Percentiles rank a stretch among this genome's conserved stretches.
phyloP scores from a whole-genome alignment of 2,329 filamentous ascomycete genomes.

The Lasiodiplodia gonubiensis region DNA sequence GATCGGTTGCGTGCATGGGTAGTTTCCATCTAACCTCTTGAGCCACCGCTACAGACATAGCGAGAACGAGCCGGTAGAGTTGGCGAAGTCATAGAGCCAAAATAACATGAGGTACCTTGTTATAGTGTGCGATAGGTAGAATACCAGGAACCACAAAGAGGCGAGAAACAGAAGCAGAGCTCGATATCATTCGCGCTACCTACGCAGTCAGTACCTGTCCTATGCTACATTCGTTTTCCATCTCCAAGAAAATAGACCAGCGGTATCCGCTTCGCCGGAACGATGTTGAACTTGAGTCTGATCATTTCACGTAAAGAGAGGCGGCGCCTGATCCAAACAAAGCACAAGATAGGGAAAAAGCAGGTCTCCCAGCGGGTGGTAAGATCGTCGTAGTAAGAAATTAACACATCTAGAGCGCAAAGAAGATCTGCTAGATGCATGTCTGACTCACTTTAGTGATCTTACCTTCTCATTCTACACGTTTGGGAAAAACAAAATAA shows the following conservation, averaged over 20 bases:
- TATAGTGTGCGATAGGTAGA: not conserved
- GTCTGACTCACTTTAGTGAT: slow-evolving; percentile 20
- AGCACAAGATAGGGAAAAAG: not conserved
- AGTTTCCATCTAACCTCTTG: too few relatives aligned
- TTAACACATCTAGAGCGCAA: slow-evolving; percentile 14
- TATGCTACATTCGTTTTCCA: not conserved
- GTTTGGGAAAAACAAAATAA: not conserved
- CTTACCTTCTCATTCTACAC: slow-evolving; percentile 14
- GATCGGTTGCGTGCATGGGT: too few relatives aligned
- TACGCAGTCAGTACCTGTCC: not conserved
- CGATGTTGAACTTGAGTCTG: not conserved
- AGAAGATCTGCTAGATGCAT: slow-evolving; percentile 8
- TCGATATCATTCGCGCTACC: not conserved
- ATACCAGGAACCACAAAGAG: not conserved
- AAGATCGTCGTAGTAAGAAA: slow-evolving; percentile 23
- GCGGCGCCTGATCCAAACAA: not conserved
- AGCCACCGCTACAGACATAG: too few relatives aligned
- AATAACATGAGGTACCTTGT: too few relatives aligned
- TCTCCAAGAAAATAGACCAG: not conserved
- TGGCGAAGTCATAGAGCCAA: too few relatives aligned
- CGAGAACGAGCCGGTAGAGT: not conserved
- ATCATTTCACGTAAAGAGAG: not conserved
- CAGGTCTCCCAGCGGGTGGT: not conserved
- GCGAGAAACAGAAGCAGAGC: not conserved
- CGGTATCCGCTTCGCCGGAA: not conserved